Evolutionary conservation across 1,284 basidiomycete species (phyloP), one percentile per base, ranked within the genome.

Genomic region (Puccinia novopanici): DNA sequence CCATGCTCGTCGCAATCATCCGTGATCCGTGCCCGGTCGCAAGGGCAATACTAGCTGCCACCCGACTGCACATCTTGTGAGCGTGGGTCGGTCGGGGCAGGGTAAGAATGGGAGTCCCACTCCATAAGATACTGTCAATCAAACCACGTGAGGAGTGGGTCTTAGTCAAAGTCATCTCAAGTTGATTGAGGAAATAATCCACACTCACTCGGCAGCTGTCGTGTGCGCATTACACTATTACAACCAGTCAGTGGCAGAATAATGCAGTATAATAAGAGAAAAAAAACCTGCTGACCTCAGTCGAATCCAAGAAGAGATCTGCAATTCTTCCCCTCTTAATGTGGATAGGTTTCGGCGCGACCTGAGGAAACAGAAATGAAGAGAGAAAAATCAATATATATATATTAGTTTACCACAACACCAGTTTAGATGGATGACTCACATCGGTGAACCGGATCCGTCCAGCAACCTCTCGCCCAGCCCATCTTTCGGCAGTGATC

Each of bases 281-380:
- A 63, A 40, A 45, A 48, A 12, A 48, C 12, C 45, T 17, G 40
- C 87, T 37, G 55, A 88, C 89, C 86, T 91, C 90, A 12, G 87
- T 87, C 1, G 90, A 90, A 83, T 91, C 90, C n/a, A 91, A 85
- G 82, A 90, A 89, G 19, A 91, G 85, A 82, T 91, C 90, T 2
- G 89, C 88, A 17, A 89, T 88, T 34, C 89, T 85, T 3, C 88
- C 88, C 40, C 90, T 88, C 74, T 87, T 85, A 77, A 91, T 88
- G 82, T 90, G 90, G 10, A 87, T 85, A 70, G 89, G 88, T 85
- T 91, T 90, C 9, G 84, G 85, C 0, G 73, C 70, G 30, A 68
- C 59, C 81, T 74, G 68, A 22, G 34, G 34, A 61, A 22, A 34
- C 4, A 50, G 22, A 24, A 48, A 27, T 48, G 17, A 52, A 30